Conservation (phyloP, 2,329 filamentous ascomycete species). For the Hymenoscyphus fructigenus region DNA sequence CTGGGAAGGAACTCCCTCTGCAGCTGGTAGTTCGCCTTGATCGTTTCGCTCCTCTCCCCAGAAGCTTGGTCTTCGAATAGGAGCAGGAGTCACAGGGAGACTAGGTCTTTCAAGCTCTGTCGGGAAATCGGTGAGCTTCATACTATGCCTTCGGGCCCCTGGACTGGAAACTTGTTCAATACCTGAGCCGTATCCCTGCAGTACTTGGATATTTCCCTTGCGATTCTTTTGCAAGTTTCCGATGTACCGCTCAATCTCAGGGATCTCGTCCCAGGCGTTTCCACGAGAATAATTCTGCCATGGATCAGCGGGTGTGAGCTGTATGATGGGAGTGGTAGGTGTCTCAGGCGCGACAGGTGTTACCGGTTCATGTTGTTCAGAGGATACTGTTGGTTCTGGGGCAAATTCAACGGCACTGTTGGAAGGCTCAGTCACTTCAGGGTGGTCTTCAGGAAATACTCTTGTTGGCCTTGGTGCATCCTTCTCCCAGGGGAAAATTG, state of each 20-base stretch:
- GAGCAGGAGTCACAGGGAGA: conserved; percentile 86
- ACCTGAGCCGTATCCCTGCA: conserved; percentile 36
- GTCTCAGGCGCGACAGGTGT: conserved; percentile 36
- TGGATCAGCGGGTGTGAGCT: conserved; percentile 51
- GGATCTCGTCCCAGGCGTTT: conserved; percentile 93
- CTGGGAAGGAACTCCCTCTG: conserved; percentile 83
- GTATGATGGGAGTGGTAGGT: conserved; percentile 49
- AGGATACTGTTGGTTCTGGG: conserved; percentile 37
- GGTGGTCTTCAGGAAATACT: conserved; percentile 60
- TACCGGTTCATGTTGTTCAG: conserved; percentile 39
- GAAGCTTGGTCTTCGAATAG: conserved; percentile 66
- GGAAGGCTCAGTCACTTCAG: conserved; percentile 30
- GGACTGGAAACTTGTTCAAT: conserved; percentile 33
- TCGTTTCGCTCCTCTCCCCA: conserved; percentile 57
- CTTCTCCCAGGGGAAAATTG: conserved; percentile 90
- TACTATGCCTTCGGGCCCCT: conserved; percentile 44
- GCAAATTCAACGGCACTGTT: conserved; percentile 38
- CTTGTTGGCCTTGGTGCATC: conserved; percentile 62
- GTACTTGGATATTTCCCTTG: conserved; percentile 41
- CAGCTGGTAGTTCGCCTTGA: conserved; percentile 63
- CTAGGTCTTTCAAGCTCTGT: conserved; percentile 79
- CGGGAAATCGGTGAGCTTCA: conserved; percentile 84
- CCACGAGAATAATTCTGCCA: conserved; percentile 73
- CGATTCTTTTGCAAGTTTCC: conserved; percentile 68
- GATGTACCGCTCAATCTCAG: conserved; percentile 85